Evolutionary conservation across 2,329 filamentous ascomycete species (phyloP).

Genomic region (Metarhizium guizhouense): DNA sequence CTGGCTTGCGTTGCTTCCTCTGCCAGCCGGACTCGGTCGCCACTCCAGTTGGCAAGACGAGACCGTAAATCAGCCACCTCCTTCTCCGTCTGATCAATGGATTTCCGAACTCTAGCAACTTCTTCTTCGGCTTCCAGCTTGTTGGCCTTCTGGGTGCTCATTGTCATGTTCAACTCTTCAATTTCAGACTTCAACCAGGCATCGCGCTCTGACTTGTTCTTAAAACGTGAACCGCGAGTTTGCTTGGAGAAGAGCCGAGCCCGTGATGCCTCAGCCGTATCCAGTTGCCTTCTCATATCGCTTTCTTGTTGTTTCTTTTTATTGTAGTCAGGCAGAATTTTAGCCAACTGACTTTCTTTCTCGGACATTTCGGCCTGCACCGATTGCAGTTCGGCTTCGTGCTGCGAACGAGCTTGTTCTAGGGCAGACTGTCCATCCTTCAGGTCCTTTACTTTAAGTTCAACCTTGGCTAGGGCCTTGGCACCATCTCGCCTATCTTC

Average conservation of each 20-base stretch:
- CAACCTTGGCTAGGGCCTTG: slow-evolving; percentile 72
- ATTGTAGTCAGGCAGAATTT: slow-evolving; percentile 70
- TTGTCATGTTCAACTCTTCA: slow-evolving; percentile 64
- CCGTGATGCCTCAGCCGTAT: slow-evolving; percentile 64
- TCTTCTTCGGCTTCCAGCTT: slow-evolving; percentile 79
- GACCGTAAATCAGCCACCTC: slow-evolving; percentile 63
- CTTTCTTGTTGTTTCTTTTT: slow-evolving; percentile 65
- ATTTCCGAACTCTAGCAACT: slow-evolving; percentile 58
- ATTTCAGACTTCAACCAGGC: slow-evolving; percentile 74
- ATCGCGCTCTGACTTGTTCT: slow-evolving; percentile 81
- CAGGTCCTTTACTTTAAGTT: slow-evolving; percentile 74
- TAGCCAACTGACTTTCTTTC: slow-evolving; percentile 67
- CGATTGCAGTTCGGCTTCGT: slow-evolving; percentile 61
- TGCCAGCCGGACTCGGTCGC: slow-evolving; percentile 61
- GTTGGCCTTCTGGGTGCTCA: slow-evolving; percentile 76
- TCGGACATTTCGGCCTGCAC: slow-evolving; percentile 66
- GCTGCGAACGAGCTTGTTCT: slow-evolving; percentile 61
- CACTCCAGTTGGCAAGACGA: slow-evolving; percentile 70
- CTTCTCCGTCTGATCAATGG: slow-evolving; percentile 63
- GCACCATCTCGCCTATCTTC: slow-evolving; percentile 79
- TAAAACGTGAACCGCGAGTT: slow-evolving; percentile 78
- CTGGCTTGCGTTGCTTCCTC: slow-evolving; percentile 69
- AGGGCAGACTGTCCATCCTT: slow-evolving; percentile 74
- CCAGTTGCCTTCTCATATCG: slow-evolving; percentile 60
- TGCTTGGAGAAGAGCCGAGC: slow-evolving; percentile 87